Evolutionary conservation across 2,329 filamentous ascomycete genomes (phyloP), one percentile per base, ranked within the genome.

Genomic region (Elsinoe ampelina): DNA sequence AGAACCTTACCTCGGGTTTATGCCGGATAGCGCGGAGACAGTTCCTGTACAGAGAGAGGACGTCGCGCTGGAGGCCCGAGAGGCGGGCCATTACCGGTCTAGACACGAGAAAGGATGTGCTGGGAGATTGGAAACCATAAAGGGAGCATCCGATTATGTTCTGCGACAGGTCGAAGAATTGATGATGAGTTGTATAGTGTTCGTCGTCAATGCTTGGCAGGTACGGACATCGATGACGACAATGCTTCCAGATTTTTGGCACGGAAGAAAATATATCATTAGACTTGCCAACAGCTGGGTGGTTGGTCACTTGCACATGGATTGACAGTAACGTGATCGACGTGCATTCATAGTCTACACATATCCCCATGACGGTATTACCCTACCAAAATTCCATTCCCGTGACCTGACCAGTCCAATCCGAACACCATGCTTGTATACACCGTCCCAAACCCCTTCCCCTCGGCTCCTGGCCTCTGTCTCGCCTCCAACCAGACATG

Each of bases 1-100:
- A 8, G 22, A 20, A 36, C 66, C 78, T 65, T 70, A 92, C 89
- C 64, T 73, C 68, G 51, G 91, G 89, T 71, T 98, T 97, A 66
- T 84, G 85, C 59, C 85, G 82, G 58, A 86, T 84, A 66, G 87
- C 88, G 59, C 91, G 82, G 22, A 98, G 75, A 66, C 92, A 97
- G 67, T 83, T 81, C 58, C 92, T 84, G 70, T 97, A 98, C 12
- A 98, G 80, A 34, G 83, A 78, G 54, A 97, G 72, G 2, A 96
- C 92, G 66, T 95, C 89, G 65, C 82, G 85, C 69, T 97, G 92
- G n/a, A 97, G 77, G 35, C 93, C 93, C 6, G 91, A 95, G 22
- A 91, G 76, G 64, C 83, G 79, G 19, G 66, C 61, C 67, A 70
- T 70, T 12, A 26, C 26, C 38, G 5, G 52, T 32, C 15, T 6